Evolutionary conservation across 345 rosid species (phyloP).

Genomic region (Eucalyptus pauciflora): DNA sequence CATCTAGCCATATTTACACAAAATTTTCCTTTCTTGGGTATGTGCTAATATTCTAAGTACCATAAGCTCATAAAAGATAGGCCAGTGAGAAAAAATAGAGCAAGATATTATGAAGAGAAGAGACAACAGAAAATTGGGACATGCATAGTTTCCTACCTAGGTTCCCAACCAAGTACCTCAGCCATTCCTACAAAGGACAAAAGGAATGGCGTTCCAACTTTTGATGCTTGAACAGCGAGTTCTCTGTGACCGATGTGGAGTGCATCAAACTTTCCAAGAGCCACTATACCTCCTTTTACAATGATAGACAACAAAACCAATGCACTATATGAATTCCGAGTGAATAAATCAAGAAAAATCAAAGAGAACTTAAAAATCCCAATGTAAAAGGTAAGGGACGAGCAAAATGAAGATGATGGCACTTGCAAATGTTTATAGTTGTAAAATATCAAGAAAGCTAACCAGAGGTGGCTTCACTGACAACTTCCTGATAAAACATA

Average conservation of each 20-base stretch:
- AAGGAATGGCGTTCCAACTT: conserved; percentile 65
- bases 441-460: not conserved
- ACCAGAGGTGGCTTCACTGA: not conserved
- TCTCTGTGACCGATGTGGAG: conserved; percentile 90
- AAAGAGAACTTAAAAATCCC: not conserved
- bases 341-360: not conserved
- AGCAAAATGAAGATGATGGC: not conserved
- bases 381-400: not conserved
- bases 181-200: conserved; percentile 91
- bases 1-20: not conserved
- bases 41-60: not conserved
- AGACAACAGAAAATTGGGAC: not conserved
- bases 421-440: not conserved
- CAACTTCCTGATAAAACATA: not conserved
- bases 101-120: not conserved
- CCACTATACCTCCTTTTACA: conserved; percentile 73
- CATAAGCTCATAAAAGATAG: not conserved
- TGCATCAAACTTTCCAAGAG: conserved; percentile 97
- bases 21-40: not conserved
- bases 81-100: not conserved
- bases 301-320: not conserved
- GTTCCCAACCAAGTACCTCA: conserved; percentile 91
- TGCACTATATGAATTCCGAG: not conserved
- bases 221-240: conserved; percentile 91
- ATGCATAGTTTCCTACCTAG: conserved; percentile 33